Evolutionary conservation across 1,284 basidiomycete species (phyloP), one percentile per base, ranked within the genome.

Genomic region (Vanrija humicola): DNA sequence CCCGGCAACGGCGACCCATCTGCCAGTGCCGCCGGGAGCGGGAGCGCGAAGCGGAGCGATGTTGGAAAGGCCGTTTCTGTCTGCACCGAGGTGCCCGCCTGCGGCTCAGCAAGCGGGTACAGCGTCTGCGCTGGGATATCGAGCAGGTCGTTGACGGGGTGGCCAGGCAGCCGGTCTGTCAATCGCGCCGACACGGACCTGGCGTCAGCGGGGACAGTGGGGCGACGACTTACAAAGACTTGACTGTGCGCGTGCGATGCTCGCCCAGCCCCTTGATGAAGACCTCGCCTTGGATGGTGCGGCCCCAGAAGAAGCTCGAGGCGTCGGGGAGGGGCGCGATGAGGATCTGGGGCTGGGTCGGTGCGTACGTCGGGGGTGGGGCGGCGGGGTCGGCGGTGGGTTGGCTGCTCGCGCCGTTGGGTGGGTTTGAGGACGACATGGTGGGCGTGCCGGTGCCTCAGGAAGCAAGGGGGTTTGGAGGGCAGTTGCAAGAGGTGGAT

Each of bases 181-280:
- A 73, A 55, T 23, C 56, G 53, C 18, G 71, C 56, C 15, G 62
- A 46, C 9, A 66, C 61, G 10, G 67, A 61, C 43, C 72, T 74
- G 49, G 12, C 8, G 50, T 55, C 44, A 60, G 55, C 50, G 29
- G 14, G 6, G 3, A 16, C 45, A 19, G 16, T 14, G 21, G 38
- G 38, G 21, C 18, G 38, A 8, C 16, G 19, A 67, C 71, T 65
- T 45, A 71, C 71, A 73, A 54, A 8, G 58, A 61, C 50, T 64
- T 46, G 5, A 73, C 71, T 6, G 64, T 61, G 12, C 55, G 47
- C 0, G 56, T 54, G 10, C 64, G 59, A 21, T 62, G 51, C 48
- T 67, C 65, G 5, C 73, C 73, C 16, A 75, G 58, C 7, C 73
- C 73, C 48, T 75, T 75, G 42, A 73, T 72, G 54, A 68, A 75